Base-by-base conservation (phyloP, 192 early-diverging fungal species). In the Funneliformis mosseae region DNA sequence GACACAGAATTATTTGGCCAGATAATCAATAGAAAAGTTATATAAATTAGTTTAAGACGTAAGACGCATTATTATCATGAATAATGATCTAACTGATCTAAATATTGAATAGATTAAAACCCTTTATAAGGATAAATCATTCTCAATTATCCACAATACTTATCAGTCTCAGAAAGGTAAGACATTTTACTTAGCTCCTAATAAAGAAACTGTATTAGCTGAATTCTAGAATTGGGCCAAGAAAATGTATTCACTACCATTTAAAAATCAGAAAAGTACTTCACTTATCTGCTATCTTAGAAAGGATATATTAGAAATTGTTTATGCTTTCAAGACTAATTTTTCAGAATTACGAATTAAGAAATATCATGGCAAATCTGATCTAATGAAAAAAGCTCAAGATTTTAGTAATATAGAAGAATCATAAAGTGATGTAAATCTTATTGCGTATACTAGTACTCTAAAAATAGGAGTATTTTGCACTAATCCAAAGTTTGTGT, bases 201-300 rank as follows among this genome's bases (percentile, higher is more conserved):
- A 74, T 73, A 73, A 73, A 73, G 71, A 74, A 74, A 46, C 46
- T 5, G 6, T 74, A 46, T 74, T 74, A 46, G 48, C 48, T 27
- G n/a, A 74, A 45, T 43, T 74, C 21, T 74, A 43, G 72, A 0
- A 74, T 3, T 74, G 72, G 72, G 72, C 72, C 8, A 74, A 18
- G 43, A 0, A 46, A 74, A 46, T 74, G 18, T 74, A 43, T 73
- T 74, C 43, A 73, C 21, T 73, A 73, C 71, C 71, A 46, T 46
- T n/a, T 50, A n/a, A 74, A 12, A 38, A 74, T 10, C 72, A 21
- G 46, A 74, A 7, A 46, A 48, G 72, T 0, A 8, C 43, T 28
- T 68, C 25, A 28, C 59, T 60, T 33, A 33, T 33, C 33, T 33
- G 3, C 3, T 3, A 33, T 3, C 33, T 33, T 33, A 33, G 33